These are phyloP conservation scores for Chalara sp. DNA, from an alignment of 2,329 filamentous ascomycete species.

Conservation along the genomic window DNA sequence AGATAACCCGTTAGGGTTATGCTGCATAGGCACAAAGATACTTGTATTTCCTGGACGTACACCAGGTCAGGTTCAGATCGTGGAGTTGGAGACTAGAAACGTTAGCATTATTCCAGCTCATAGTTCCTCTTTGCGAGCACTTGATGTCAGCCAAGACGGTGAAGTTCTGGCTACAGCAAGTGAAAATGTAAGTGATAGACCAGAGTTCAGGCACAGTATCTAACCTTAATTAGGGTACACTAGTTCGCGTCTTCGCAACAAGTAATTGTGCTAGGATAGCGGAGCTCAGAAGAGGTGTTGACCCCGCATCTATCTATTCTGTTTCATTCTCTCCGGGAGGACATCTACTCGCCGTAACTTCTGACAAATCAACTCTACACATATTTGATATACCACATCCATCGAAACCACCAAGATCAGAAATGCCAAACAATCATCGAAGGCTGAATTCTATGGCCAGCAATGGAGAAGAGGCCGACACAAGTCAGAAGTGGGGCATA, in stretches of 20 bases:
- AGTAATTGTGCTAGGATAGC: constrained; percentile 71
- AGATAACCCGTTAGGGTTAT: constrained; percentile 75
- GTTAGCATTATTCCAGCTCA: constrained; percentile 95
- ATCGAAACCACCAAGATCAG: constrained; percentile 31
- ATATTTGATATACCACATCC: constrained; percentile 76
- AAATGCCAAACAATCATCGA: constrained; percentile 26
- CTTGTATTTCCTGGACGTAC: constrained; percentile 85
- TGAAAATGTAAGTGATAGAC: constrained; percentile 50
- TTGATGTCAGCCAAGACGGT: constrained; percentile 74
- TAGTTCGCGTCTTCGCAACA: constrained; percentile 81
- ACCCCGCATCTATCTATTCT: constrained; percentile 81
- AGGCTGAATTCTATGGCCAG: constrained; percentile 25
- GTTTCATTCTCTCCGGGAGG: constrained; percentile 81
- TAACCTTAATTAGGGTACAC: constrained; percentile 56
- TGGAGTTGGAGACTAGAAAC: constrained; percentile 69
- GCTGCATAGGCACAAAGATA: constrained; percentile 65
- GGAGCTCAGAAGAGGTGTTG: constrained; percentile 83
- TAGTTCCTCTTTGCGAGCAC: constrained; percentile 67
- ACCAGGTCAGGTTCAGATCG: constrained; percentile 80
- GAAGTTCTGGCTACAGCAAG: constrained; percentile 83
- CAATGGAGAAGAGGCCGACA: constrained; percentile 35
- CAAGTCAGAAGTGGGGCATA: constrained; percentile 76
- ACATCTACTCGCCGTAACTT: constrained; percentile 79
- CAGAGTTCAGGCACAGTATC: too few relatives aligned
- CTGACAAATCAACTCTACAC: constrained; percentile 93